phyloP scores from a whole-genome alignment of 768 basidiomycete species.

The Xerocomus potaroensis region DNA sequence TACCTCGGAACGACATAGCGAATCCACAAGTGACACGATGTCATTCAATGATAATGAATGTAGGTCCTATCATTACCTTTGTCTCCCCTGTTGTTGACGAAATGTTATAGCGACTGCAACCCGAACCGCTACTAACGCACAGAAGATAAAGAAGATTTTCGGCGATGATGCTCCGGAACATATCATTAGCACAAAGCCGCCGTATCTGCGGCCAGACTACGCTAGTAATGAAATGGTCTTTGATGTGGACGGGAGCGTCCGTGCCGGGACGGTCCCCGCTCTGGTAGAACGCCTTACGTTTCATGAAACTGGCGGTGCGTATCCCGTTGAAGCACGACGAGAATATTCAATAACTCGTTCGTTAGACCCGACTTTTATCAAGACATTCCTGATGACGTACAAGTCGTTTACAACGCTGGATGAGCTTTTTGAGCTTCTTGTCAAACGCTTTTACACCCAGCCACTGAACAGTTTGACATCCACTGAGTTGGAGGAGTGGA shows the following conservation, averaged over 20 bases:
- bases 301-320: conserved; percentile 81
- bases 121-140: conserved; percentile 31
- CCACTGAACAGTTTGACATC: conserved; percentile 63
- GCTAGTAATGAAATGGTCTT: conserved; percentile 76
- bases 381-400: conserved; percentile 94
- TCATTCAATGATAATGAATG: conserved; percentile 25
- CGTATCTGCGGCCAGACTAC: conserved; percentile 85
- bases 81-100: not conserved
- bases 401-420: conserved; percentile 87
- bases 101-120: conserved; percentile 16
- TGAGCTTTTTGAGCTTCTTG: conserved; percentile 77
- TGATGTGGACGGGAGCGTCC: conserved; percentile 77
- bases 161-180: conserved; percentile 53
- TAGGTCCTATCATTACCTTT: conserved; percentile 5
- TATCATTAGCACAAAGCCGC: conserved; percentile 54
- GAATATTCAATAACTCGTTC: conserved; percentile 3
- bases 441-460: conserved; percentile 73
- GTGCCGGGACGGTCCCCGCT: conserved; percentile 82
- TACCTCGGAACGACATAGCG: conserved; percentile 19
- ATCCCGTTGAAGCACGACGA: not conserved
- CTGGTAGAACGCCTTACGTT: conserved; percentile 88
- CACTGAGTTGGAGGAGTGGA: conserved; percentile 74
- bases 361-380: conserved; percentile 72
- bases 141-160: conserved; percentile 66
- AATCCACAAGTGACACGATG: conserved; percentile 17